Conservation (phyloP, 208 protist genomes). For the Acanthamoeba sp. region DNA sequence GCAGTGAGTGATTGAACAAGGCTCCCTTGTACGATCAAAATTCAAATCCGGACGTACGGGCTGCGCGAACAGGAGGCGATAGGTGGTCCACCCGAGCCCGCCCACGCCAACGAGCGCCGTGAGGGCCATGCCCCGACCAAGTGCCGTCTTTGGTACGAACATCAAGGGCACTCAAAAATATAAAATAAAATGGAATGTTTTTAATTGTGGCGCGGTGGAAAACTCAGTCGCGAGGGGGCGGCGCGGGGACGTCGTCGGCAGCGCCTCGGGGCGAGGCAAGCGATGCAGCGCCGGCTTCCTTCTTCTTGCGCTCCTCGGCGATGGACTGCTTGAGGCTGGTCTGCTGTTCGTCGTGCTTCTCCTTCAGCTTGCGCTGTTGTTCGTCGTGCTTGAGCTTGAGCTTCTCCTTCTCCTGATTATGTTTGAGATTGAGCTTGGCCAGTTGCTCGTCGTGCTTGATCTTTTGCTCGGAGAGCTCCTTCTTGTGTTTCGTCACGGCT, state of each 20-base stretch:
- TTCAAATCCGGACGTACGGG: not conserved
- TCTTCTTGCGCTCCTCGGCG: slow-evolving; percentile 35
- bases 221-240: not conserved
- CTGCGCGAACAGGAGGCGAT: not conserved
- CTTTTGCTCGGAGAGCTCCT: slow-evolving; percentile 61
- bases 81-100: slow-evolving; percentile 28
- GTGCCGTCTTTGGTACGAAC: not conserved
- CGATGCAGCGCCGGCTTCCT: not conserved
- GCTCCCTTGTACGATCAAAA: no score
- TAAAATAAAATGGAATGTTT: no score
- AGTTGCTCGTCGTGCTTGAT: slow-evolving; percentile 68
- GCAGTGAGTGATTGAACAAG: no score
- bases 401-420: slow-evolving; percentile 67
- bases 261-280: not conserved
- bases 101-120: not conserved
- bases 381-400: slow-evolving; percentile 37
- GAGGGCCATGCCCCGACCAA: not conserved
- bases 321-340: slow-evolving; percentile 17
- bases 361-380: slow-evolving; percentile 50
- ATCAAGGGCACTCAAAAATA: not conserved
- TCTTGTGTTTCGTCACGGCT: slow-evolving; percentile 8
- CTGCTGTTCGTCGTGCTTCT: slow-evolving; percentile 69
- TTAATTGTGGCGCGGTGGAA: not conserved
- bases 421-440: slow-evolving; percentile 57
- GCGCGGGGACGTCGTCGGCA: not conserved